phyloP scores from a whole-genome alignment of 73 alveolate species.

The Paramecium caudatum region DNA sequence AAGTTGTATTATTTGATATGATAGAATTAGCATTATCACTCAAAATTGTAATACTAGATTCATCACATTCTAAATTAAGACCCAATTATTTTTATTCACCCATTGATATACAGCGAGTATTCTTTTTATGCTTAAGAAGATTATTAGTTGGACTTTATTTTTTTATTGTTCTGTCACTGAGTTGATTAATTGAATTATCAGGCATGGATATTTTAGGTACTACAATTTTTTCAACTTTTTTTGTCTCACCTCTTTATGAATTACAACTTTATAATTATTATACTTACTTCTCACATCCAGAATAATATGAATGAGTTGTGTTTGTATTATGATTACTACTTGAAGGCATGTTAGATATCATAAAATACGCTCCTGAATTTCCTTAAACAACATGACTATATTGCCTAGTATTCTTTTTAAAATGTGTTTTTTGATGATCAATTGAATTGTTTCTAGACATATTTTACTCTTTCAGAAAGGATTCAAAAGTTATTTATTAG shows the following conservation, averaged over 20 bases:
- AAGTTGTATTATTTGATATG: not conserved
- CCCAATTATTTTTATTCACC: conserved; percentile 12
- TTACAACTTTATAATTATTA: not conserved
- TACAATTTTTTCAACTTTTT: not conserved
- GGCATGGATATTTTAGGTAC: conserved; percentile 17
- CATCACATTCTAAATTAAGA: conserved; percentile 58
- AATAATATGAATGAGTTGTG: conserved; percentile 49
- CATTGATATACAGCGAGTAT: conserved; percentile 64
- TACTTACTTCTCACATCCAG: conserved; percentile 15
- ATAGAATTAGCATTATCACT: not conserved
- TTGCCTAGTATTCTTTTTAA: conserved; percentile 27
- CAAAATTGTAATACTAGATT: not conserved
- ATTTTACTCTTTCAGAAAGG: conserved; percentile 54
- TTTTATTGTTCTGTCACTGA: conserved; percentile 63
- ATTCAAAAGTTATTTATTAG: conserved; percentile 60
- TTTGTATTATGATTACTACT: not conserved
- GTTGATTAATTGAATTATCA: not conserved
- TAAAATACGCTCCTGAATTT: conserved; percentile 34
- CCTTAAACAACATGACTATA: conserved; percentile 58
- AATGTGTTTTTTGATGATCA: not conserved
- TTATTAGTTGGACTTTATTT: not conserved
- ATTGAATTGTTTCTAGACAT: conserved; percentile 57
- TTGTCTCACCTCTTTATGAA: conserved; percentile 3
- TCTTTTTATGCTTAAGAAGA: conserved; percentile 31
- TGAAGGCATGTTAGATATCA: conserved; percentile 11